Base-by-base conservation (phyloP, 148 eudicot genomes). In the Agrostemma githago region DNA sequence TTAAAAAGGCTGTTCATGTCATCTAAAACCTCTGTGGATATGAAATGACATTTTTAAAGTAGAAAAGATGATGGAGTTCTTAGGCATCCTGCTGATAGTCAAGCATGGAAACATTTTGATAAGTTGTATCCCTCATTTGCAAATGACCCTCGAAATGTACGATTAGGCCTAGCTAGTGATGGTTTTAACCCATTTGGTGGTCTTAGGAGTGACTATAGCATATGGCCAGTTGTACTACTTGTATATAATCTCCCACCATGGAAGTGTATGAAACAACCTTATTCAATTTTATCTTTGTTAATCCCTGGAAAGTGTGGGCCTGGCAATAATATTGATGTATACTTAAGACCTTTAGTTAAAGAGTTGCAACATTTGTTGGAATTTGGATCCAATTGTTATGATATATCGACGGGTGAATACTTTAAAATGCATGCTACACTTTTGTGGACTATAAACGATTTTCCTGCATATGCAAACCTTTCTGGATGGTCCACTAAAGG, bases 391-490 rank as follows among this genome's bases (percentile, higher is more conserved):
- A 26, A 26, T 26, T 26, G 34, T 26, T 26, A 26, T 26, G 34
- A 26, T 26, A 26, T 26, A 26, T 26, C 34, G 34, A 26, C 34
- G 34, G 34, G 34, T 26, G 34, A 26, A 26, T 26, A 26, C 1
- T 26, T 26, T 26, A 26, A 26, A 26, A 26, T 26, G 34, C 34
- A 26, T 26, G 34, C 80, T 3, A 72, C 34, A 26, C 34, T 26
- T 26, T 26, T 26, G 34, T 26, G 34, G 34, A 26, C 34, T 26
- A 26, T 26, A 2, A 72, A 72, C 58, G 80, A 72, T n/a, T 78
- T 72, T 63, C 77, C 37, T 1, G 81, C 81, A 6, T 66, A 78
- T 72, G 79, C 60, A 21, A 61, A 77, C 41, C 62, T 77, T 48
- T 62, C 62, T 2, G 68, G 79, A 6, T 77, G 74, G 74, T 60